Percentiles rank a stretch among this genome's conserved stretches.
These are phyloP conservation scores for Colletotrichum kahawae DNA, from an alignment of 2,329 filamentous ascomycete species.

Conservation along the genomic window DNA sequence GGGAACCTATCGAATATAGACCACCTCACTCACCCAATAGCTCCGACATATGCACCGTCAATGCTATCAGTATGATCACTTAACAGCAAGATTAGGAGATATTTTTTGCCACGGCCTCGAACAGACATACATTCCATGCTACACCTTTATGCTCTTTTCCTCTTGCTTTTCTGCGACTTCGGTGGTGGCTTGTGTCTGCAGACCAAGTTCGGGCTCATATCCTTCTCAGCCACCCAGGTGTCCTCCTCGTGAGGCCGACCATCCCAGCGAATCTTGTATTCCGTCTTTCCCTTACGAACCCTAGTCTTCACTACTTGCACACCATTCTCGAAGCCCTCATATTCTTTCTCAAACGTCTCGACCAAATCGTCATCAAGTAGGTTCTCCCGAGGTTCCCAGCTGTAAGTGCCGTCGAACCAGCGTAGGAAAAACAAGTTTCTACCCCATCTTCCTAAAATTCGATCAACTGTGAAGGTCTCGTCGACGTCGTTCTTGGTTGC, in stretches of 20 bases:
- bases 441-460: neutral
- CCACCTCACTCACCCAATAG: too few species aligned
- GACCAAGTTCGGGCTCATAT: neutral
- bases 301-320: neutral
- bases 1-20: too few species aligned
- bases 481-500: neutral
- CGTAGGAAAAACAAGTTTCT: neutral
- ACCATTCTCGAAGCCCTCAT: neutral
- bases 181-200: neutral
- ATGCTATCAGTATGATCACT: neutral
- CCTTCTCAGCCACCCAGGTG: neutral
- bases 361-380: neutral
- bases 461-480: neutral
- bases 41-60: too few species aligned
- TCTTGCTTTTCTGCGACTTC: neutral
- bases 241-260: neutral
- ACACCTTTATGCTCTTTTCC: neutral
- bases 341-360: neutral
- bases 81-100: neutral
- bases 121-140: neutral
- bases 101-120: neutral
- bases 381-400: neutral
- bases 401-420: neutral
- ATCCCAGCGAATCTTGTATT: neutral
- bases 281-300: neutral